phyloP scores from a whole-genome alignment of 805 yeast genomes.

The Cyberlindnera maritima region DNA sequence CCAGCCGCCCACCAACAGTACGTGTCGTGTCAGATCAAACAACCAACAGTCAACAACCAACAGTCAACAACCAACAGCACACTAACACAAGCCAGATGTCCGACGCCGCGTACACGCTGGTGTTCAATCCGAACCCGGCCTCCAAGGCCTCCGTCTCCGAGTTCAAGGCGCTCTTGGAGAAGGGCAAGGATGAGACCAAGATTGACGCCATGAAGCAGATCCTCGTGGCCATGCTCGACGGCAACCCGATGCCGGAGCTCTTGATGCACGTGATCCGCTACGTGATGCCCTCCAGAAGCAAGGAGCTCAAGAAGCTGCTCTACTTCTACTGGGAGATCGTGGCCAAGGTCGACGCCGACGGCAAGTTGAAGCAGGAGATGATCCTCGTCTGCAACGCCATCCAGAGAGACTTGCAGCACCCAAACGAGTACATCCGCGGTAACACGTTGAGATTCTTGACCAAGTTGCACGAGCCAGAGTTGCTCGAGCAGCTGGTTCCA shows the following conservation, averaged over 20 bases:
- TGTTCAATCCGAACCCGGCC: slow-evolving; percentile 71
- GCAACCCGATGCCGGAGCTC: slow-evolving; percentile 88
- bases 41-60: no score
- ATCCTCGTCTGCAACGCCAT: slow-evolving; percentile 97
- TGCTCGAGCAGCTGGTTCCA: slow-evolving; percentile 93
- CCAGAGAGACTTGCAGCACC: slow-evolving; percentile 96
- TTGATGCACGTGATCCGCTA: slow-evolving; percentile 96
- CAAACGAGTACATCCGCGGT: slow-evolving; percentile 96
- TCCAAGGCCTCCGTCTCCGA: slow-evolving; percentile 62
- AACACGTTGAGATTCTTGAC: slow-evolving; percentile 89
- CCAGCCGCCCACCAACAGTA: no score
- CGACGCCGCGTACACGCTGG: slow-evolving; percentile 67
- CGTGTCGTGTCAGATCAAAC: neutral
- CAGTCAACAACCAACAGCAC: no score
- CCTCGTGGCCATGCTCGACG: slow-evolving; percentile 82
- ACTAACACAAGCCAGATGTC: slow-evolving; percentile 17
- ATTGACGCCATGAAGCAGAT: slow-evolving; percentile 88
- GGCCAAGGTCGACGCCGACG: slow-evolving; percentile 83
- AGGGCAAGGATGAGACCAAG: slow-evolving; percentile 84
- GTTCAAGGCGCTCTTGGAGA: slow-evolving; percentile 75
- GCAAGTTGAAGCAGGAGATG: slow-evolving; percentile 97
- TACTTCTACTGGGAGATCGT: slow-evolving; percentile 98
- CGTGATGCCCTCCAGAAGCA: slow-evolving; percentile 93
- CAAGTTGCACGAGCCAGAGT: slow-evolving; percentile 88
- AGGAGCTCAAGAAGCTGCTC: slow-evolving; percentile 85